Conservation (phyloP, 768 basidiomycete genomes). For the Rubroboletus pulcherrimus region DNA sequence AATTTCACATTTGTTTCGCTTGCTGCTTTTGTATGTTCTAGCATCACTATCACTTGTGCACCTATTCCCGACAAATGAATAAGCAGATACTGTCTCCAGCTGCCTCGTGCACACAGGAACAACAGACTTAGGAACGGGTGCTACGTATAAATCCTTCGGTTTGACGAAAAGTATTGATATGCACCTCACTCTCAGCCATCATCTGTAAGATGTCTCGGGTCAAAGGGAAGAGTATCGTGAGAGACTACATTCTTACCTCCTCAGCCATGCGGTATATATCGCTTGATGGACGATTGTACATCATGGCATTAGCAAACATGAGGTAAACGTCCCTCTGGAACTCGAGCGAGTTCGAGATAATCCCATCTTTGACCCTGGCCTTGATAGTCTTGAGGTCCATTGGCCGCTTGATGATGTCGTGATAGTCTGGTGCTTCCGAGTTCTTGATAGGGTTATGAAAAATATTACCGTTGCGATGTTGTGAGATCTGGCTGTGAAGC, state of each 20-base stretch:
- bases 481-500: slow-evolving; percentile 77
- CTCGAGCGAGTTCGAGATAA: slow-evolving; percentile 77
- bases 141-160: slow-evolving; percentile 67
- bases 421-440: slow-evolving; percentile 87
- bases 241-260: slow-evolving; percentile 54
- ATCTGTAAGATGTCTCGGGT: slow-evolving; percentile 41
- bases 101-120: background rate
- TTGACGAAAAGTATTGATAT: slow-evolving; percentile 68
- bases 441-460: slow-evolving; percentile 89
- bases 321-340: slow-evolving; percentile 87
- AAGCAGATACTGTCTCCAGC: background rate
- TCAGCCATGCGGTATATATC: slow-evolving; percentile 90
- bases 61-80: slow-evolving; percentile 1
- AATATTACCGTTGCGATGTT: slow-evolving; percentile 84
- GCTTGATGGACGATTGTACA: slow-evolving; percentile 88
- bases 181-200: slow-evolving; percentile 69
- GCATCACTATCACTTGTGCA: slow-evolving; percentile 1
- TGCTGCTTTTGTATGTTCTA: background rate
- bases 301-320: slow-evolving; percentile 97
- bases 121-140: slow-evolving; percentile 25
- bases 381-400: slow-evolving; percentile 96
- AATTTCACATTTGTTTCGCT: background rate
- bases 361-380: slow-evolving; percentile 75
- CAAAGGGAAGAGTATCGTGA: background rate
- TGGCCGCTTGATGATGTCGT: slow-evolving; percentile 88